Conservation (phyloP, 306 rosid species). For the Rosa rugosa region DNA sequence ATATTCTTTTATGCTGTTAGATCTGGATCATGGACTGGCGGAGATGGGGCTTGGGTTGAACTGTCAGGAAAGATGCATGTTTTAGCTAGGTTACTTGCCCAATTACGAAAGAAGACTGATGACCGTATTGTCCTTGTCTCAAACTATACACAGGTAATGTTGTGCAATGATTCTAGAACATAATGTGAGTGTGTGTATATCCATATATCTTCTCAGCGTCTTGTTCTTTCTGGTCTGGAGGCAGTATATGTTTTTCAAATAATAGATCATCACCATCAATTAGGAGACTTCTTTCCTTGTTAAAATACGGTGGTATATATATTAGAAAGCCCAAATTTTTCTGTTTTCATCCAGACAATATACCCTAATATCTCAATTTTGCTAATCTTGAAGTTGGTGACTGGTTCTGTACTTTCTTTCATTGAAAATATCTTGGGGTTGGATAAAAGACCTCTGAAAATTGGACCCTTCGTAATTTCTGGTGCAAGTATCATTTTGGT, state of each 20-base stretch:
- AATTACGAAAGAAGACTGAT: conserved; percentile 70
- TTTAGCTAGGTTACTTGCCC: conserved; percentile 87
- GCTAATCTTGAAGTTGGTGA: background rate
- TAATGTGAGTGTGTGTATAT: background rate
- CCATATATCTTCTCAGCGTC: background rate
- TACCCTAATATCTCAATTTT: background rate
- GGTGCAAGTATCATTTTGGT: background rate
- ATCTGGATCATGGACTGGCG: conserved; percentile 92
- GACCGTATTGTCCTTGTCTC: conserved; percentile 97
- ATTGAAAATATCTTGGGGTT: background rate
- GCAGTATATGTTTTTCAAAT: background rate
- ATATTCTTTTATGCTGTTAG: conserved; percentile 36
- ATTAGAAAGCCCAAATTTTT: background rate
- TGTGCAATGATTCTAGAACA: conserved; percentile 4
- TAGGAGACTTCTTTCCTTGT: background rate
- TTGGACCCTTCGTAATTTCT: background rate
- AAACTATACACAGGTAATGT: conserved; percentile 89
- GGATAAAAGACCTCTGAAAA: background rate
- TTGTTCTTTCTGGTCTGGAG: background rate
- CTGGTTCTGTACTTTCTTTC: background rate
- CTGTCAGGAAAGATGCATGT: conserved; percentile 97
- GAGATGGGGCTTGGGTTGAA: conserved; percentile 94
- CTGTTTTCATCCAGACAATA: background rate
- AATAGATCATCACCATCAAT: background rate
- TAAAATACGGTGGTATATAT: no score